Percentiles rank a stretch among this genome's conserved stretches.
These are phyloP conservation scores for Viola odorata DNA, from an alignment of 345 rosid genomes.

Conservation along the genomic window DNA sequence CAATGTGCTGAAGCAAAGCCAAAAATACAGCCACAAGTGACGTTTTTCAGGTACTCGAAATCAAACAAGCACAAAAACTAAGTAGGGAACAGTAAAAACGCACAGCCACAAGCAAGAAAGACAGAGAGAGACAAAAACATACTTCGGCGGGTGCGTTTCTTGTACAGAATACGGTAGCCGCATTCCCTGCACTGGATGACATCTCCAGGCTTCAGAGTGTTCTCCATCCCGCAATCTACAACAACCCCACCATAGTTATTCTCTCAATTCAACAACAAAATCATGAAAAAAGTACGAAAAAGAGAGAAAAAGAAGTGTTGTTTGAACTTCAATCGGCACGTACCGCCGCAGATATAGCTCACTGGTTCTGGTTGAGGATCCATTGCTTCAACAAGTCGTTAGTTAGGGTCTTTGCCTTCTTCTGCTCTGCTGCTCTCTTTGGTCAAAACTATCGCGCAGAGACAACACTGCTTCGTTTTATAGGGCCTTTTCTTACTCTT, in stretches of 20 bases:
- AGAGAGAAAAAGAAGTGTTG: neutral
- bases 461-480: too few species aligned
- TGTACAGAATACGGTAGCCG: conserved; percentile 84
- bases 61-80: neutral
- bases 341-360: conserved; percentile 84
- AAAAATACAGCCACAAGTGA: neutral
- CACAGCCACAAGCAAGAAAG: neutral
- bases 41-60: neutral
- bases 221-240: conserved; percentile 79
- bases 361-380: conserved; percentile 86
- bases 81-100: neutral
- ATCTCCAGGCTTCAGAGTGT: conserved; percentile 68
- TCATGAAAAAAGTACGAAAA: neutral
- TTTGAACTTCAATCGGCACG: neutral
- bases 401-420: too few species aligned
- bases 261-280: neutral
- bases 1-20: neutral
- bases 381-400: conserved; percentile 27
- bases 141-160: conserved; percentile 95
- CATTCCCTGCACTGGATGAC: conserved; percentile 93
- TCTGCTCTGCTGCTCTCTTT: too few species aligned
- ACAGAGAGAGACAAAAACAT: neutral
- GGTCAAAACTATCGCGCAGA: too few species aligned
- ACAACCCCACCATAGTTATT: neutral
- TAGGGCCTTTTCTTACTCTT: too few species aligned